A percentile compares a stretch with the other conserved stretches of the same genome.
Evolutionary conservation across 352 stramenopile species (phyloP).

Genomic region (Globisporangium okanoganense): DNA sequence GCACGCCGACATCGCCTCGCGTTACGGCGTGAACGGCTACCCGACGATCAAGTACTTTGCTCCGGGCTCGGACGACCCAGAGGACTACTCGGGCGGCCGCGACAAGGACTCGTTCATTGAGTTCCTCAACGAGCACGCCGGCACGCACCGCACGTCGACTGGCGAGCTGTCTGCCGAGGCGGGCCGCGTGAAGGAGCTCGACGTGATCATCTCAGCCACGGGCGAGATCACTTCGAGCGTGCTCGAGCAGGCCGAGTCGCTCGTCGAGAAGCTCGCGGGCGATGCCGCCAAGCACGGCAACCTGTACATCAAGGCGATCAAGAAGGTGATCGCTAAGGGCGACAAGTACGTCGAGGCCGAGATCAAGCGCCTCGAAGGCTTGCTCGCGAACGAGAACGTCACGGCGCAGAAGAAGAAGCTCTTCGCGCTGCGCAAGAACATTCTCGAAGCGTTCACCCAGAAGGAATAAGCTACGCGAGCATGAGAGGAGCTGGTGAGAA

Average conservation of each 20-base stretch:
- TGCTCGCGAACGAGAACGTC: conserved; percentile 84
- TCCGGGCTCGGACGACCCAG: conserved; percentile 64
- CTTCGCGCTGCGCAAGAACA: conserved; percentile 89
- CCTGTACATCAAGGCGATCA: conserved; percentile 88
- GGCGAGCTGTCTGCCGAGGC: conserved; percentile 70
- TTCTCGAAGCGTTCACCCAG: conserved; percentile 68
- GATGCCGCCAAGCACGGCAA: conserved; percentile 71
- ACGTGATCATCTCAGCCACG: conserved; percentile 75
- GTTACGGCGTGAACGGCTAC: conserved; percentile 89
- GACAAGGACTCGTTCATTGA: conserved; percentile 85
- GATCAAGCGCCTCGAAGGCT: conserved; percentile 72
- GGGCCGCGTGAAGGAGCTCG: conserved; percentile 79
- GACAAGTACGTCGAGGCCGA: conserved; percentile 78
- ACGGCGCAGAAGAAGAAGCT: conserved; percentile 86
- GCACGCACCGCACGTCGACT: conserved; percentile 75
- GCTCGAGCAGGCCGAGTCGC: conserved; percentile 66
- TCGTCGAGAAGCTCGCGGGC: conserved; percentile 68
- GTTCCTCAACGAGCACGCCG: conserved; percentile 90
- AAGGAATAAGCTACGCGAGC: conserved; percentile 22
- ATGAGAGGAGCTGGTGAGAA: neutral
- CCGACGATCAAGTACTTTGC: conserved; percentile 93
- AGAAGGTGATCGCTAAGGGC: conserved; percentile 89
- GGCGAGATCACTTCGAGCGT: conserved; percentile 64
- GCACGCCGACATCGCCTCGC: conserved; percentile 48
- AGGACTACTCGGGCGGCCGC: conserved; percentile 82